Conservation (phyloP, 140 eudicot species). For the Bidens hawaiensis region DNA sequence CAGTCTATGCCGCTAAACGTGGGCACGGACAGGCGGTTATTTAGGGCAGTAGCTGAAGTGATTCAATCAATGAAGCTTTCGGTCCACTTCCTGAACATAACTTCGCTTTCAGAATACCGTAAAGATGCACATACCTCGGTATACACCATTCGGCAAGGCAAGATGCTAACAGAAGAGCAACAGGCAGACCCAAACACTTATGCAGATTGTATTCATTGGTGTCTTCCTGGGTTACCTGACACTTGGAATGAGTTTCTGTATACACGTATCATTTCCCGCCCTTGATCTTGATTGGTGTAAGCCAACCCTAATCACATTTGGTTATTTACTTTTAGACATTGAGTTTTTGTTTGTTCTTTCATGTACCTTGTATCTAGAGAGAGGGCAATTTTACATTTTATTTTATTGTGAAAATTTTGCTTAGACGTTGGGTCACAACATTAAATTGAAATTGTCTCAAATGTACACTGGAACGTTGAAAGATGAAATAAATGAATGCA, state of each 20-base stretch:
- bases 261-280: slow-evolving; percentile 55
- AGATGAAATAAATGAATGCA: slow-evolving; percentile 25
- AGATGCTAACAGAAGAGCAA: slow-evolving; percentile 63
- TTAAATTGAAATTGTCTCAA: slow-evolving; percentile 12
- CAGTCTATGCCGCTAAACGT: slow-evolving; percentile 60
- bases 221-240: slow-evolving; percentile 91
- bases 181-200: slow-evolving; percentile 65
- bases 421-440: slow-evolving; percentile 13
- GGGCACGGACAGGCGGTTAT: slow-evolving; percentile 72
- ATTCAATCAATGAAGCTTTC: slow-evolving; percentile 61
- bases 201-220: slow-evolving; percentile 95
- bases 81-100: slow-evolving; percentile 72
- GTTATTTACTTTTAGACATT: slow-evolving; percentile 9
- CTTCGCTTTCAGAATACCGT: slow-evolving; percentile 72
- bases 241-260: slow-evolving; percentile 89
- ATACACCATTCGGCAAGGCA: slow-evolving; percentile 79
- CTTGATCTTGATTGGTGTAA: slow-evolving; percentile 35
- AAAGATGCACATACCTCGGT: slow-evolving; percentile 91
- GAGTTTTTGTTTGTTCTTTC: slow-evolving; percentile 1
- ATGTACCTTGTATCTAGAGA: slow-evolving; percentile 27
- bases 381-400: slow-evolving; percentile 9
- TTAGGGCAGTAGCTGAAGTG: slow-evolving; percentile 49
- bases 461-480: slow-evolving; percentile 30
- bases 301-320: not conserved
- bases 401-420: slow-evolving; percentile 19